Evolutionary conservation across 2,329 filamentous ascomycete species (phyloP), one percentile per base, ranked within the genome.

Genomic region (Botrytis deweyae): DNA sequence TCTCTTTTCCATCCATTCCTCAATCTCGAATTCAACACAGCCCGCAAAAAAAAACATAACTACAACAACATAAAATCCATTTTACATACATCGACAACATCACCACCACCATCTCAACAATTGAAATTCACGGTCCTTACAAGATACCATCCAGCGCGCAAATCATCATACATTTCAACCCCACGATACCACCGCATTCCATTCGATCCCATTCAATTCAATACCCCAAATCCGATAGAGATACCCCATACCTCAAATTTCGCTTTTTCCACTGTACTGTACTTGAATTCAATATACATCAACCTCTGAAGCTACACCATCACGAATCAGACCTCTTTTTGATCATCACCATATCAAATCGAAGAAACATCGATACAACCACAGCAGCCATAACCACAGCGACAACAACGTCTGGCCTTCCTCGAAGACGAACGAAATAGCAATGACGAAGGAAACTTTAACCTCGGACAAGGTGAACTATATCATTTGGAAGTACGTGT

Each of bases 381-480:
- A 52, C 46, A 49, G 44, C 6, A 49, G 20, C 49, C 7, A 14
- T 9, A 14, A 52, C 22, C 2, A 44, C 42, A 7, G 4, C 52
- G 3, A n/a, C 12, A 16, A 3, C 46, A 20, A 38, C 46, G 22
- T 67, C 64, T 38, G 22, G 33, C 44, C 29, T n/a, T 67, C 33
- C 64, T 67, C 64, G 22, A 67, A 29, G 46, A 20, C 68, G 7
- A 55, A 58, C 52, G 33, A 70, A 62, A n/a, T 62, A 38, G 40
- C 75, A 62, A 81, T 82, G 80, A 75, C 79, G 29, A 81, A 82
- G 76, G 81, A 82, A 77, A 73, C 75, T 49, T 85, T 91, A 80
- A 87, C 90, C 86, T 90, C 88, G 78, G 87, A 91, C 83, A 86
- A 88, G 85, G 85, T 91, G 86, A 91, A 91, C 85, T 91, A 89